A percentile compares a stretch with the other conserved stretches of the same genome.
Conservation (phyloP, 1,284 basidiomycete genomes). For the Apiotrichum mycotoxinovorans region DNA sequence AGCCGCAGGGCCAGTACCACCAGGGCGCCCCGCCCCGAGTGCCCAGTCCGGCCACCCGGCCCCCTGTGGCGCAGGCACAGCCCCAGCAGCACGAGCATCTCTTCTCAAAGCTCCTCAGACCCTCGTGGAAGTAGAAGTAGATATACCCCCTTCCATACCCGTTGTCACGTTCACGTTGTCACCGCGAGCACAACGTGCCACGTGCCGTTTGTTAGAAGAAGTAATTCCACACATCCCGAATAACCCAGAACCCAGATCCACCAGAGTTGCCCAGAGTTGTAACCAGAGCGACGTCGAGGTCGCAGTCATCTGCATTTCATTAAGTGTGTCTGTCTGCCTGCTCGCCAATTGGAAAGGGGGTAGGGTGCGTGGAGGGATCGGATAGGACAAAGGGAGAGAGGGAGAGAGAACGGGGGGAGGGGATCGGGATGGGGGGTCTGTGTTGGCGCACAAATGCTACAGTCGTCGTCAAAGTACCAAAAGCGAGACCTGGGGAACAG, state of each 20-base stretch:
- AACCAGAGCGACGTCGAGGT: not conserved
- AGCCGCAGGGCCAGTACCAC: not conserved
- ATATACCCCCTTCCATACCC: too few species aligned
- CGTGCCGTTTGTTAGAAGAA: too few species aligned
- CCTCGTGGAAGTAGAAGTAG: not conserved
- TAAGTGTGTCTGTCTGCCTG: not conserved
- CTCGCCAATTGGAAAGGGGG: not conserved
- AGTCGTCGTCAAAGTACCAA: constrained; percentile 4
- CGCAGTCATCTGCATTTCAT: constrained; percentile 5
- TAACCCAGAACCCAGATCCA: too few species aligned
- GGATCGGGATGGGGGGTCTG: not conserved
- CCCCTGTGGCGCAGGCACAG: not conserved
- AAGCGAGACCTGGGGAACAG: not conserved
- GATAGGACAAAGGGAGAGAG: not conserved
- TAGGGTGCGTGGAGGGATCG: not conserved
- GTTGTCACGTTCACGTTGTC: too few species aligned
- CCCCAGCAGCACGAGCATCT: not conserved
- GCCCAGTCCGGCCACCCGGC: too few species aligned
- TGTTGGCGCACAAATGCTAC: constrained; percentile 6
- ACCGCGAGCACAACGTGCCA: too few species aligned
- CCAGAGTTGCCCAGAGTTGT: not conserved
- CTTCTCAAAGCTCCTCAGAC: not conserved
- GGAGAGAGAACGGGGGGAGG: not conserved
- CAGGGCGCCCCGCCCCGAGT: not conserved
- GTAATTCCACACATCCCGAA: too few species aligned